Conservation (phyloP, 371 early-diverging fungal genomes). For the Rhizomucor pusillus region DNA sequence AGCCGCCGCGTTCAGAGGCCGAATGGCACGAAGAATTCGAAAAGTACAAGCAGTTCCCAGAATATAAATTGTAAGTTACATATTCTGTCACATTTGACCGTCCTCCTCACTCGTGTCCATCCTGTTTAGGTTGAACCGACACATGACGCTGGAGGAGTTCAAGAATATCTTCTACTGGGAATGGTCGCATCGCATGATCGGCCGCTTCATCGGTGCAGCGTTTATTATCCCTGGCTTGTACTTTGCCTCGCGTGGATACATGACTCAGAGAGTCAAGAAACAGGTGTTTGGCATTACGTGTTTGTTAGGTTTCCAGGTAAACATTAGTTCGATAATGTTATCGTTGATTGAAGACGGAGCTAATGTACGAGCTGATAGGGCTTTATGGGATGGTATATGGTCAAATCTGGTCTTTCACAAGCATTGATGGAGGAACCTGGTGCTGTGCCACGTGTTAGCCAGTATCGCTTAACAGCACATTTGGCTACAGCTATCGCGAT, state of each 20-base stretch:
- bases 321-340: background rate
- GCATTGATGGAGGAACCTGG: slow-evolving; percentile 77
- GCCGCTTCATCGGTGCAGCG: slow-evolving; percentile 87
- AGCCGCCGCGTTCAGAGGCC: slow-evolving; percentile 80
- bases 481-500: slow-evolving; percentile 88
- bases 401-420: slow-evolving; percentile 84
- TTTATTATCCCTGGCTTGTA: slow-evolving; percentile 85
- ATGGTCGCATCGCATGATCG: slow-evolving; percentile 95
- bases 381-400: slow-evolving; percentile 98
- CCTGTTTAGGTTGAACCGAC: slow-evolving; percentile 76
- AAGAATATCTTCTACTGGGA: slow-evolving; percentile 96
- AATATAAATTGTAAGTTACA: slow-evolving; percentile 81
- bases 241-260: slow-evolving; percentile 79
- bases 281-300: slow-evolving; percentile 73
- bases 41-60: slow-evolving; percentile 97
- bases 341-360: background rate
- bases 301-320: slow-evolving; percentile 83
- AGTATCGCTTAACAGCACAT: slow-evolving; percentile 93
- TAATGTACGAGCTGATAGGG: slow-evolving; percentile 50
- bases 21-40: slow-evolving; percentile 95
- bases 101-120: background rate
- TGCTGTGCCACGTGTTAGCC: slow-evolving; percentile 90
- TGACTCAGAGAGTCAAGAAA: slow-evolving; percentile 66
- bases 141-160: slow-evolving; percentile 90
- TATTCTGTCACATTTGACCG: background rate